Evolutionary conservation across 2,329 filamentous ascomycete species (phyloP), one percentile per base, ranked within the genome.

Genomic region (Ceratocystiopsis sp.): DNA sequence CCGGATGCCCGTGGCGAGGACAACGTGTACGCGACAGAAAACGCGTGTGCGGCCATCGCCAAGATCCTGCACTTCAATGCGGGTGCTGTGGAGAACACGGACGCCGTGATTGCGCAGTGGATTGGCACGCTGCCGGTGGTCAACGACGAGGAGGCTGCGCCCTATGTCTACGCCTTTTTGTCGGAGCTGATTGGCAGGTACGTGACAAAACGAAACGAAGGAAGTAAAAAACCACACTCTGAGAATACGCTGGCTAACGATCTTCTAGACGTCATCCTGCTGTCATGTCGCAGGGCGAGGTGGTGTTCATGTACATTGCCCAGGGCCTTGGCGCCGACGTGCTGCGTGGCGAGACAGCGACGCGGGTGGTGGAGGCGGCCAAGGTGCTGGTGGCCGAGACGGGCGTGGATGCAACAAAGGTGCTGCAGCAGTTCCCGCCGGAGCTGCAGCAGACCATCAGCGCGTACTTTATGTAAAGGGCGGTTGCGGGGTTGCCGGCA

Each of bases 91-190:
- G 68, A 68, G 43, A 84, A 93, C 54, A 68, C 75, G 41, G 79
- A 91, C 55, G 73, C 81, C 35, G 71, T 95, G 21, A 77, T 85
- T 37, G 65, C 69, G n/a, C 80, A 82, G 57, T 98, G 91, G 91
- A 66, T 98, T 40, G 78, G 85, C 50, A 95, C 89, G 0, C 67
- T 98, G 34, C 91, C 91, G 0, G 81, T 98, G 42, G 78, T 80
- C 15, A 95, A 94, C 55, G 91, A 98, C 51, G 91, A 98, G 60
- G 91, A 98, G 64, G 91, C 91, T 4, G 91, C 91, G 17, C 91
- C 91, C 14, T 96, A 93, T 59, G 87, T 87, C 1, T 98, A 98
- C 58, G 79, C 80, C 38, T 98, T 94, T 64, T 67, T 98, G 46
- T 79, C 84, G 13, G 80, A 94, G 58, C 64, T 98, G 49, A 95